A percentile compares a stretch with the other conserved stretches of the same genome.
Conservation (phyloP, 2,329 filamentous ascomycete species). For the Didymella sp. region DNA sequence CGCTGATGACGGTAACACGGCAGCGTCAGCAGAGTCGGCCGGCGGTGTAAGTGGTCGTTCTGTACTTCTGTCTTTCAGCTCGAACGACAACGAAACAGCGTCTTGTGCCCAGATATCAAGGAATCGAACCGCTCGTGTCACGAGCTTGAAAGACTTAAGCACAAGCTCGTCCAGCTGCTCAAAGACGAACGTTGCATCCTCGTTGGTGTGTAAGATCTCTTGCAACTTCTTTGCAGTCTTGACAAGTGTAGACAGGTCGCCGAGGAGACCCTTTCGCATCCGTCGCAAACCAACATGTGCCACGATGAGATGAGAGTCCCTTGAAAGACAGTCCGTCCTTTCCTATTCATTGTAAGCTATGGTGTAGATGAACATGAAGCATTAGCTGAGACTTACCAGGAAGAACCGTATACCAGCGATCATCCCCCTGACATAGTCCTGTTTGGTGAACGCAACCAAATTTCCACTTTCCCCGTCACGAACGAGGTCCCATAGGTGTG, state of each 20-base stretch:
- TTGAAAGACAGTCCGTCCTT: slow-evolving; percentile 83
- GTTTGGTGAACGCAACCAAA: slow-evolving; percentile 80
- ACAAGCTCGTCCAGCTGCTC: slow-evolving; percentile 91
- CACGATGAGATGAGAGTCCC: slow-evolving; percentile 78
- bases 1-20: slow-evolving; percentile 38
- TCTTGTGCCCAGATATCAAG: slow-evolving; percentile 79
- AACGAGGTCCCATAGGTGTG: slow-evolving; percentile 92
- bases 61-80: slow-evolving; percentile 40
- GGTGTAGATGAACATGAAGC: not conserved
- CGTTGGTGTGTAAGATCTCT: slow-evolving; percentile 65
- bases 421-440: slow-evolving; percentile 92
- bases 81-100: slow-evolving; percentile 59
- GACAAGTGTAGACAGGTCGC: slow-evolving; percentile 87
- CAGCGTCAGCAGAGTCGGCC: slow-evolving; percentile 43
- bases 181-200: slow-evolving; percentile 61
- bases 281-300: slow-evolving; percentile 77
- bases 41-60: slow-evolving; percentile 50
- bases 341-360: slow-evolving; percentile 64
- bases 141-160: slow-evolving; percentile 89
- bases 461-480: slow-evolving; percentile 78
- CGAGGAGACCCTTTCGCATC: slow-evolving; percentile 84
- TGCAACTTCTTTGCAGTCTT: slow-evolving; percentile 87
- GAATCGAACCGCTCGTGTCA: slow-evolving; percentile 89
- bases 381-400: slow-evolving; percentile 66
- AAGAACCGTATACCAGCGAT: slow-evolving; percentile 92